Evolutionary conservation across 306 rosid genomes (phyloP).

Genomic region (Arachis stenosperma): DNA sequence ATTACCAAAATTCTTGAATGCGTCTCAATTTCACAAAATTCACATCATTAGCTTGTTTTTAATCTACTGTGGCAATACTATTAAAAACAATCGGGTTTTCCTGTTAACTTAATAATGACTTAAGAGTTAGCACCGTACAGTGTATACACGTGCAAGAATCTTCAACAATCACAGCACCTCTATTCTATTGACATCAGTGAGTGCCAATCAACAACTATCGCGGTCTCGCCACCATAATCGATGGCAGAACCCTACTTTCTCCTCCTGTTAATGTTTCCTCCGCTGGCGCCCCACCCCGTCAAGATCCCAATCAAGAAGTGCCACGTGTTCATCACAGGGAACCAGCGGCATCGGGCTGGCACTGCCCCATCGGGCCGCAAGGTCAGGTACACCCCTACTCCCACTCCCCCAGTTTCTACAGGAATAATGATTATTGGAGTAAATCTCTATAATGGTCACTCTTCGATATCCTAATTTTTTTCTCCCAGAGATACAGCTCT

Average conservation of each 20-base stretch:
- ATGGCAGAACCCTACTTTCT: conserved; percentile 56
- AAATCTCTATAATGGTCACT: too few relatives aligned
- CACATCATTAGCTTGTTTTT: neutral
- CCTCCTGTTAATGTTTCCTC: conserved; percentile 51
- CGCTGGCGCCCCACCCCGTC: conserved; percentile 60
- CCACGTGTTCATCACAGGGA: conserved; percentile 90
- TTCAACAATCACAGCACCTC: neutral
- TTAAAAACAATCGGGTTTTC: neutral
- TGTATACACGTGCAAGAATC: neutral
- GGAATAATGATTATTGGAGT: too few relatives aligned
- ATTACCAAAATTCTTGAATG: neutral
- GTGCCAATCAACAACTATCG: too few relatives aligned
- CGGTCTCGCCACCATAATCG: neutral
- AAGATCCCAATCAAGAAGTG: conserved; percentile 76
- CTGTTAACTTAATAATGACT: neutral
- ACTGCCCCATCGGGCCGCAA: conserved; percentile 78
- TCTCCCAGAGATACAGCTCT: too few relatives aligned
- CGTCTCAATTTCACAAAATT: too few relatives aligned
- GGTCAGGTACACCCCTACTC: conserved; percentile 62
- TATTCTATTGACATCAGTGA: neutral
- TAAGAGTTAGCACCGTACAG: neutral
- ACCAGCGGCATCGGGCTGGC: conserved; percentile 97
- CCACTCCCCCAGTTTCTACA: neutral
- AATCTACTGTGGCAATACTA: neutral
- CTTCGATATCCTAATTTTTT: too few relatives aligned